A percentile compares a stretch with the other conserved stretches of the same genome.
These are phyloP conservation scores for Skeletonema grethae DNA, from an alignment of 108 stramenopile genomes.

Conservation along the genomic window DNA sequence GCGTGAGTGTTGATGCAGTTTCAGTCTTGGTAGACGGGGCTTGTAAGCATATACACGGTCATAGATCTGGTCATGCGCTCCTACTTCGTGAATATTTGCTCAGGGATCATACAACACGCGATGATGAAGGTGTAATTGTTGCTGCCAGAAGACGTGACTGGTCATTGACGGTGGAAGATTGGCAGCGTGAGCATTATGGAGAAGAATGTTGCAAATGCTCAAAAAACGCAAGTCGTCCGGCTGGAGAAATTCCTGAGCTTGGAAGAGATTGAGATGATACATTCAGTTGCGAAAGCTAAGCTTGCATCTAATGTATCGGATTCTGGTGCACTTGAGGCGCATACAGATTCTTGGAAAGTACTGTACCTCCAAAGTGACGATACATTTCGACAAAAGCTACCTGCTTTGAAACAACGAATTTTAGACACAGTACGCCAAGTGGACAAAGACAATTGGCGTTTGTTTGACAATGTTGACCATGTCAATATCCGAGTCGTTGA, in stretches of 20 bases:
- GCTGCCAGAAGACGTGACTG: conserved; percentile 28
- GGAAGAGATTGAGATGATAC: conserved; percentile 25
- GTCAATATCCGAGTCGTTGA: conserved; percentile 32
- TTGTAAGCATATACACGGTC: conserved; percentile 15
- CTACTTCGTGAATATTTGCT: conserved; percentile 28
- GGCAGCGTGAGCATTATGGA: conserved; percentile 22
- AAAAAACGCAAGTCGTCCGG: conserved; percentile 25
- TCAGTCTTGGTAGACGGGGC: conserved; percentile 3
- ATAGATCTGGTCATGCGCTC: conserved; percentile 18
- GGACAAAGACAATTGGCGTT: conserved; percentile 21
- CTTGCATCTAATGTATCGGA: not conserved
- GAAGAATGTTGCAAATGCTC: conserved; percentile 17
- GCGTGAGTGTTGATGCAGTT: conserved; percentile 11
- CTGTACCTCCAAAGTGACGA: conserved; percentile 28
- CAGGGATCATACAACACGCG: conserved; percentile 12
- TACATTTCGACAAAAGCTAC: conserved; percentile 20
- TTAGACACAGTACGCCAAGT: conserved; percentile 25
- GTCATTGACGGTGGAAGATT: conserved; percentile 24
- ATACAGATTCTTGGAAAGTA: conserved; percentile 30
- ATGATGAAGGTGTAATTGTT: conserved; percentile 23
- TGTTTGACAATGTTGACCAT: conserved; percentile 33
- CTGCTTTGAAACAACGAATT: conserved; percentile 15
- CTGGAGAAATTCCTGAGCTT: conserved; percentile 24
- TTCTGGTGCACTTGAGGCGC: conserved; percentile 6
- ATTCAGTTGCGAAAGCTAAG: conserved; percentile 10